Evolutionary conservation across 306 rosid genomes (phyloP).

Genomic region (Cucumis melo): DNA sequence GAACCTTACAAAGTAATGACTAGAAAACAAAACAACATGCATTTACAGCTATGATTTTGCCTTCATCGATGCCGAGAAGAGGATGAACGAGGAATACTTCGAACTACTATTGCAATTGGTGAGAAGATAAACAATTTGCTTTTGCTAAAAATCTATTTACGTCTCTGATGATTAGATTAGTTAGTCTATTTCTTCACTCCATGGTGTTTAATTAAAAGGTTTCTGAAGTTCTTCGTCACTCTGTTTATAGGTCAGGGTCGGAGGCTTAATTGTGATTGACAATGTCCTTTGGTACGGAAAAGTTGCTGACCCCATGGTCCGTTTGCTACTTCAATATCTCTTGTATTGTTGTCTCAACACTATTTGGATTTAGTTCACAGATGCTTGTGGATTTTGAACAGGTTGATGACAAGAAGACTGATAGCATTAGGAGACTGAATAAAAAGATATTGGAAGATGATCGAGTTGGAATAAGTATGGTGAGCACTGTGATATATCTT

Average conservation of each 20-base stretch:
- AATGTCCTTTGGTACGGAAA: constrained; percentile 96
- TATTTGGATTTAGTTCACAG: constrained; percentile 3
- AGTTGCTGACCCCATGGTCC: constrained; percentile 79
- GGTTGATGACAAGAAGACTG: constrained; percentile 65
- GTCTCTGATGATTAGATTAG: not conserved
- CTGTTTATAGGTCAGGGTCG: constrained; percentile 59
- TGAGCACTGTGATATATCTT: constrained; percentile 15
- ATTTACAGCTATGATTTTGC: constrained; percentile 83
- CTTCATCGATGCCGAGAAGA: constrained; percentile 89
- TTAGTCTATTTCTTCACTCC: not conserved
- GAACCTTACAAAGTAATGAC: not conserved
- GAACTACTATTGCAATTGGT: constrained; percentile 71
- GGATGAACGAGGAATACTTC: constrained; percentile 65
- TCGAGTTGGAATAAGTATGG: constrained; percentile 83
- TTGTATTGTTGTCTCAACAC: not conserved
- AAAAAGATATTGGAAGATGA: constrained; percentile 39
- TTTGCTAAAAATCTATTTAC: not conserved
- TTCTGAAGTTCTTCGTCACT: not conserved
- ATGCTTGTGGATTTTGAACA: constrained; percentile 13
- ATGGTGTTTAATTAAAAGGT: not conserved
- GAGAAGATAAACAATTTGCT: constrained; percentile 13
- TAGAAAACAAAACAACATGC: constrained; percentile 4
- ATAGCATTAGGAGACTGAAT: constrained; percentile 69
- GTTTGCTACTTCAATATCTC: constrained; percentile 3
- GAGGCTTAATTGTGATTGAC: constrained; percentile 78